phyloP scores from a whole-genome alignment of 2,329 filamentous ascomycete species.

The Alternaria viburni region DNA sequence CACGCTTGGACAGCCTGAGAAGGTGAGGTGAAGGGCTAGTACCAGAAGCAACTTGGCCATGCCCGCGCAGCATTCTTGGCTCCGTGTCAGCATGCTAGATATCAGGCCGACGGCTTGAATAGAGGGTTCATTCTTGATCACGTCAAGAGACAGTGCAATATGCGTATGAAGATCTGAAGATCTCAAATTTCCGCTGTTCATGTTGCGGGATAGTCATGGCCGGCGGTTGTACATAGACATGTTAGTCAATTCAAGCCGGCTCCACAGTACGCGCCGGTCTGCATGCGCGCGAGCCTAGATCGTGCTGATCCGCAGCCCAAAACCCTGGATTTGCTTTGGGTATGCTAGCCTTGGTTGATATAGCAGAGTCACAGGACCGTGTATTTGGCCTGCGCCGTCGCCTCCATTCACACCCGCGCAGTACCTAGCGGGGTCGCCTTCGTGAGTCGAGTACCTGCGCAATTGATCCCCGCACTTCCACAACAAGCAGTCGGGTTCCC shows the following conservation, averaged over 20 bases:
- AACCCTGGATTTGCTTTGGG: conserved; percentile 2
- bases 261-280: conserved; percentile 14
- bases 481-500: neutral
- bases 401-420: neutral
- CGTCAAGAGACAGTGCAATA: neutral
- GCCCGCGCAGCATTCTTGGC: neutral
- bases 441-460: neutral
- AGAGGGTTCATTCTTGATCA: neutral
- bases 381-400: neutral
- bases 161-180: neutral
- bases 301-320: conserved; percentile 15
- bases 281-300: conserved; percentile 11
- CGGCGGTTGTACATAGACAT: neutral
- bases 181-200: neutral
- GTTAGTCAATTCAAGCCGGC: conserved; percentile 9
- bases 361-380: conserved; percentile 11
- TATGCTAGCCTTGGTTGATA: neutral
- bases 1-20: conserved; percentile 85
- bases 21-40: conserved; percentile 45
- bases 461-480: neutral
- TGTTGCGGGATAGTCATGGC: neutral
- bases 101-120: neutral
- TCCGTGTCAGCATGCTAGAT: neutral
- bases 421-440: conserved; percentile 1
- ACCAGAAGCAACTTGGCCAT: neutral